Conservation (phyloP, 371 early-diverging fungal species). For the Syncephalastrum monosporum region DNA sequence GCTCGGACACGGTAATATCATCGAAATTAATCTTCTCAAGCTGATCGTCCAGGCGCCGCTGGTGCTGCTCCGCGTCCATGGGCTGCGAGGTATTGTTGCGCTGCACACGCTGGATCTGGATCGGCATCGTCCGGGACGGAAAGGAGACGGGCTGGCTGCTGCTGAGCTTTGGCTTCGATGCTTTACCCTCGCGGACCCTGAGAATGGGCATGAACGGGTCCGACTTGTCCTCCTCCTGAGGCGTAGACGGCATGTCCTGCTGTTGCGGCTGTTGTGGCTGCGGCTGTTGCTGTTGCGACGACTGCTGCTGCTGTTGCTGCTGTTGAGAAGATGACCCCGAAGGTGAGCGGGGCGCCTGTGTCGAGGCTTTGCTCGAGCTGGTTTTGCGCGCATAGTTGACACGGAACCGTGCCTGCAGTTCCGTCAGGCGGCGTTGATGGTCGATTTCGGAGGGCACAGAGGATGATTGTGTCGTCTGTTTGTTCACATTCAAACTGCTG, state of each 20-base stretch:
- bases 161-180: conserved; percentile 8
- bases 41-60: conserved; percentile 52
- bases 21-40: conserved; percentile 61
- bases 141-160: conserved; percentile 31
- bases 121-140: conserved; percentile 29
- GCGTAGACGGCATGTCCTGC: background rate
- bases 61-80: conserved; percentile 50
- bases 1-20: conserved; percentile 67
- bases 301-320: background rate
- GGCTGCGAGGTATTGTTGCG: conserved; percentile 13
- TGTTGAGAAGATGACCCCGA: no score
- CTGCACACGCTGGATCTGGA: conserved; percentile 27
- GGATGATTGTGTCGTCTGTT: conserved; percentile 9
- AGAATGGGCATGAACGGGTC: conserved; percentile 6
- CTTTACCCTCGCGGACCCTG: conserved; percentile 1
- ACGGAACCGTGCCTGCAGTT: conserved; percentile 33
- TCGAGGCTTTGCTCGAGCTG: conserved; percentile 5
- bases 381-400: conserved; percentile 33
- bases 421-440: conserved; percentile 28
- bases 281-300: background rate
- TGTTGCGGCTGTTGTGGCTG: background rate
- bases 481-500: background rate
- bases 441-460: conserved; percentile 22
- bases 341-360: background rate
- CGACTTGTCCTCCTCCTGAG: background rate